These are phyloP conservation scores for Balakata baccata DNA, from an alignment of 345 rosid genomes.

Conservation along the genomic window DNA sequence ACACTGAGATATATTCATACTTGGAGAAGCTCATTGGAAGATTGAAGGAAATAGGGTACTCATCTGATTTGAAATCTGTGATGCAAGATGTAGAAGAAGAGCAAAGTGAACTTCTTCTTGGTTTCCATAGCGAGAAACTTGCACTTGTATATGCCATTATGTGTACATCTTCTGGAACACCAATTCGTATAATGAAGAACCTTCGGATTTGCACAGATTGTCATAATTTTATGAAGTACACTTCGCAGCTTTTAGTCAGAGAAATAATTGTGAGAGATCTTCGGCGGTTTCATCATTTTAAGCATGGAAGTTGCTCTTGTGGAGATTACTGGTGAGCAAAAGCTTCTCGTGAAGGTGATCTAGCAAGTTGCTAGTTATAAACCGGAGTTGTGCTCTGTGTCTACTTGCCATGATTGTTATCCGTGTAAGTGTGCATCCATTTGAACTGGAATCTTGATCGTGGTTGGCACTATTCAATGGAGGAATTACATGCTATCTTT, in stretches of 20 bases:
- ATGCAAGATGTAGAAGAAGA: slow-evolving; percentile 46
- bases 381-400: too few species aligned
- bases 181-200: slow-evolving; percentile 39
- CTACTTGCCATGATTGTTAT: too few species aligned
- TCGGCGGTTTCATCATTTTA: slow-evolving; percentile 41
- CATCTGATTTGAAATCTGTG: slow-evolving; percentile 22
- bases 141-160: slow-evolving; percentile 41
- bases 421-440: neutral
- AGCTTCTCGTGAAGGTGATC: neutral
- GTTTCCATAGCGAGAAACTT: slow-evolving; percentile 45
- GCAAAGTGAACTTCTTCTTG: slow-evolving; percentile 35
- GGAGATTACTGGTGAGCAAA: slow-evolving; percentile 43
- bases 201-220: slow-evolving; percentile 40
- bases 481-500: neutral
- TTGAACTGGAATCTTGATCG: too few species aligned
- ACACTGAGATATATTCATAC: slow-evolving; percentile 24
- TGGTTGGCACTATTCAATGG: neutral
- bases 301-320: slow-evolving; percentile 40
- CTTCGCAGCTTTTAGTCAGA: slow-evolving; percentile 34
- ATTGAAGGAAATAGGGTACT: slow-evolving; percentile 40
- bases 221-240: slow-evolving; percentile 38
- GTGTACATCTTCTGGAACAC: slow-evolving; percentile 21
- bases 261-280: slow-evolving; percentile 41
- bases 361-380: too few species aligned
- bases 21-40: slow-evolving; percentile 33